These are phyloP conservation scores for Capronia americana DNA, from an alignment of 2,329 filamentous ascomycete species.

Conservation along the genomic window DNA sequence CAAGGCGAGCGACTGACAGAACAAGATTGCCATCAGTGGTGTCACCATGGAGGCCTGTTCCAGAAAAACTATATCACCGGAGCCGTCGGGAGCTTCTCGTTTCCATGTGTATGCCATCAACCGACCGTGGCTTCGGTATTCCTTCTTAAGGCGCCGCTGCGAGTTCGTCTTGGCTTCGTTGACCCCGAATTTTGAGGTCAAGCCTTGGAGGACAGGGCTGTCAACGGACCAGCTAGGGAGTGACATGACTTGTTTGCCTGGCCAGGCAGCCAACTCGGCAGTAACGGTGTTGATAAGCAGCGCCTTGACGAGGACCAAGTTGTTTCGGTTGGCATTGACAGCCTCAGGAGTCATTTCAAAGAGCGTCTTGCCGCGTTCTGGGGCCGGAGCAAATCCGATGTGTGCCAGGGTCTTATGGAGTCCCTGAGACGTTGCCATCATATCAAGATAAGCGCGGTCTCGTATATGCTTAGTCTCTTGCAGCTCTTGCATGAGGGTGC, in stretches of 20 bases:
- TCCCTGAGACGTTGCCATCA: conserved; percentile 23
- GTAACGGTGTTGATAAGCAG: conserved; percentile 30
- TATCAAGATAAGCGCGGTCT: conserved; percentile 32
- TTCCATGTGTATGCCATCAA: conserved; percentile 32
- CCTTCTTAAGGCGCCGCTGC: neutral
- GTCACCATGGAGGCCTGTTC: conserved; percentile 35
- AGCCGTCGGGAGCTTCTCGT: conserved; percentile 12
- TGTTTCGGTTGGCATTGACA: conserved; percentile 29
- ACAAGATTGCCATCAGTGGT: conserved; percentile 33
- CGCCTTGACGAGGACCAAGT: conserved; percentile 34
- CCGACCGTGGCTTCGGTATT: conserved; percentile 28
- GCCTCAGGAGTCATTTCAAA: conserved; percentile 26
- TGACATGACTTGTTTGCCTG: conserved; percentile 10
- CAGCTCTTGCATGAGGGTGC: conserved; percentile 15
- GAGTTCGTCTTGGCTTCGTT: conserved; percentile 15
- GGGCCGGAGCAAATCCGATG: conserved; percentile 19
- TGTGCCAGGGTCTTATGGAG: conserved; percentile 23
- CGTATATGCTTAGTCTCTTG: conserved; percentile 23
- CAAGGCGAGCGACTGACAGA: conserved; percentile 24
- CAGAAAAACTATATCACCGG: conserved; percentile 26
- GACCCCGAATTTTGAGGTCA: conserved; percentile 19
- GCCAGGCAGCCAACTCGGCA: conserved; percentile 31
- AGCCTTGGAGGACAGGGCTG: conserved; percentile 14
- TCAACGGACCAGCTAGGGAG: conserved; percentile 9
- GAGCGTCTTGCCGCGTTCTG: conserved; percentile 8